phyloP scores from a whole-genome alignment of 768 basidiomycete species.

The Pleurotus djamor region DNA sequence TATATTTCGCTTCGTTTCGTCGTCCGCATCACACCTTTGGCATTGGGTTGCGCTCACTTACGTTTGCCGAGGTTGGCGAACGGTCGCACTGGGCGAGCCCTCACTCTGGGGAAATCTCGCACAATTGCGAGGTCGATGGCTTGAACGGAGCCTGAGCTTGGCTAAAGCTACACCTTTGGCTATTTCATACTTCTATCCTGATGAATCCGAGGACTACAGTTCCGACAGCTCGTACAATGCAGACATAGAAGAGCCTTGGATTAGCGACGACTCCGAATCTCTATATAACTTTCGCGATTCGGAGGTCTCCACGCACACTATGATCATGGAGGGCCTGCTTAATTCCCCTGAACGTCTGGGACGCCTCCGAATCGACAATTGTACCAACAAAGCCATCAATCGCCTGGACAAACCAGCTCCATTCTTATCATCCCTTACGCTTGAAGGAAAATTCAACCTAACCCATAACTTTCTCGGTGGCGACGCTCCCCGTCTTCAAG shows the following conservation, averaged over 20 bases:
- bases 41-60: background rate
- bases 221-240: background rate
- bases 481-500: background rate
- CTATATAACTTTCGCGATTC: background rate
- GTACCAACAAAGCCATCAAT: background rate
- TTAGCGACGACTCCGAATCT: background rate
- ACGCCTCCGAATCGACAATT: background rate
- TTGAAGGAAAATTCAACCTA: background rate
- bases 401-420: background rate
- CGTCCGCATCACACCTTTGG: background rate
- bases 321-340: background rate
- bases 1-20: background rate
- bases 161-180: background rate
- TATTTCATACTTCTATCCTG: background rate
- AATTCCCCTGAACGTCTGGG: background rate
- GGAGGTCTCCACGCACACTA: too few relatives aligned
- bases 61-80: background rate
- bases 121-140: background rate
- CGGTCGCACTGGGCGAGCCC: background rate
- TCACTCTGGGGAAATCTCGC: background rate
- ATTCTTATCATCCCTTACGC: background rate
- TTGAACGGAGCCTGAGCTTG: background rate
- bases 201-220: background rate
- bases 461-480: background rate
- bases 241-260: background rate